Evolutionary conservation across 371 early-diverging fungal genomes (phyloP), one percentile per base, ranked within the genome.

Genomic region (Mucor irregularis): DNA sequence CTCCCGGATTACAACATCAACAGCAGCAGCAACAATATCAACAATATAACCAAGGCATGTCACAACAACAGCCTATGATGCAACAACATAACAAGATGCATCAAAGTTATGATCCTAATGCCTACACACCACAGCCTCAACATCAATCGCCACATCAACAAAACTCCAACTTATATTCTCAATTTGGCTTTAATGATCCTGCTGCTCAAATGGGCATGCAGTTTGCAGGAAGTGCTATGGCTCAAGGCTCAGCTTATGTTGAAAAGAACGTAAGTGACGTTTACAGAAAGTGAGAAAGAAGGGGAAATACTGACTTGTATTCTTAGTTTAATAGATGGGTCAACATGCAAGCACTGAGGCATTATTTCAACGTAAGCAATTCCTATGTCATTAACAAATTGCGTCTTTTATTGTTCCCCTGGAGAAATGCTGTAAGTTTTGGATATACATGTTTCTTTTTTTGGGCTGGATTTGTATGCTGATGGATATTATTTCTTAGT

Each of bases 281-380:
- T 11, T 24, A 13, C 14, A 11, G n/a, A 34, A 11, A 26, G 4
- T 47, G 1, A 28, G 13, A 19, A 13, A 13, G 44, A 5, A 34
- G n/a, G 35, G 37, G 28, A 6, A 9, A 19, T 19, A 10, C 9
- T 34, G 14, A 33, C 6, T 5, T 28, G 53, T 26, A 9, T 43
- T 17, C 24, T 1, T 69, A 93, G 95, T 81, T 94, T 53, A 85
- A 84, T 46, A 84, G 89, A 60, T 95, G 88, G 76, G 80, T 98
- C 29, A 91, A 92, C 66, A 80, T 95, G 66, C 83, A 86, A 17
- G 86, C 85, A 53, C 74, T 98, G 40, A 90, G 93, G 74, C 90
- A 89, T 56, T 99, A 98, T 76, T 99, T 98, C 68, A 93, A 97
- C 62, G 97, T 99, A 44, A 92, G 90, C 68, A 98, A 98, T 73